Percentiles rank a stretch among this genome's conserved stretches.
Evolutionary conservation across 1,139 yeast species (phyloP).

Genomic region (Suhomyces anneliseae): DNA sequence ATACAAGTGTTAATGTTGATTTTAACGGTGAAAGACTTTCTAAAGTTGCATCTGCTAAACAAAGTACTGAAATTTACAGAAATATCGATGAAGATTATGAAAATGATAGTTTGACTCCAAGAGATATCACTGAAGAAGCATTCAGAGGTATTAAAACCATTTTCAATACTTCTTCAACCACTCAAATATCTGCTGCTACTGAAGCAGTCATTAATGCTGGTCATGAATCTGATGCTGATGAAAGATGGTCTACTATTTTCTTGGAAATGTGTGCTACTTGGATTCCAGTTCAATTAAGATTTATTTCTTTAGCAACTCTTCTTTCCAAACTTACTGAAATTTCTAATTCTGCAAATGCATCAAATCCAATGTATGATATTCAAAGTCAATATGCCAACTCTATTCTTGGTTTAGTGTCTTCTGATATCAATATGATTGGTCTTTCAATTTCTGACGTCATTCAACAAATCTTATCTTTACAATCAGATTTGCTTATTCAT

Average conservation of each 20-base stretch:
- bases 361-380: slow-evolving; percentile 26
- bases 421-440: slow-evolving; percentile 84
- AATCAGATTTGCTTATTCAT: slow-evolving; percentile 44
- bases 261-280: slow-evolving; percentile 69
- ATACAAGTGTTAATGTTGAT: slow-evolving; percentile 26
- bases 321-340: slow-evolving; percentile 30
- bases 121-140: slow-evolving; percentile 38
- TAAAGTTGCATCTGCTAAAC: slow-evolving; percentile 29
- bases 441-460: slow-evolving; percentile 82
- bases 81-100: slow-evolving; percentile 31
- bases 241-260: slow-evolving; percentile 56
- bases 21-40: slow-evolving; percentile 25
- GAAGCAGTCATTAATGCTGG: slow-evolving; percentile 41
- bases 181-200: slow-evolving; percentile 50
- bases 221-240: slow-evolving; percentile 22
- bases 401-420: slow-evolving; percentile 68
- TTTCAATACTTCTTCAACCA: slow-evolving; percentile 52
- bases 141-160: slow-evolving; percentile 47
- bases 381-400: slow-evolving; percentile 53
- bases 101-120: slow-evolving; percentile 26
- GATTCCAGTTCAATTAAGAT: slow-evolving; percentile 87
- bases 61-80: slow-evolving; percentile 17
- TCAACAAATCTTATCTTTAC: slow-evolving; percentile 61
- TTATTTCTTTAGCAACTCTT: slow-evolving; percentile 56
- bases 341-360: slow-evolving; percentile 20